These are phyloP conservation scores for Trichophyton simii DNA, from an alignment of 2,329 filamentous ascomycete species.

Conservation along the genomic window DNA sequence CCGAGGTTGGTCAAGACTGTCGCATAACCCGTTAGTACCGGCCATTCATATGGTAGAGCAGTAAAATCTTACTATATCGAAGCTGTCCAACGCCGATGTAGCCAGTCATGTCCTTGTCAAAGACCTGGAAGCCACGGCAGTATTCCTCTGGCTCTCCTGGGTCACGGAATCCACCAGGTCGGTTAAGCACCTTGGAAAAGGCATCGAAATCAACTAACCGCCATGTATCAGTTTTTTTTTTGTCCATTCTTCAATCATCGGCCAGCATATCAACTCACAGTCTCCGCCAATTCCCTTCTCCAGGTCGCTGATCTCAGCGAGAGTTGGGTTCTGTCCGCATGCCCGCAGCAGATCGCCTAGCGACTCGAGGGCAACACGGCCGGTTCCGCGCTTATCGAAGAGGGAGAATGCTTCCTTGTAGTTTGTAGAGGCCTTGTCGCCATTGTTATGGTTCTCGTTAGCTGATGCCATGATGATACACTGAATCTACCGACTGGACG, in stretches of 20 bases:
- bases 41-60: background rate
- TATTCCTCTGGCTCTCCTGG: slow-evolving; percentile 97
- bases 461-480: slow-evolving; percentile 1
- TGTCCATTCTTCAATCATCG: background rate
- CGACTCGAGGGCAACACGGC: slow-evolving; percentile 72
- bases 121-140: slow-evolving; percentile 96
- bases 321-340: slow-evolving; percentile 94
- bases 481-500: background rate
- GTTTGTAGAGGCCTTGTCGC: slow-evolving; percentile 65
- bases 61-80: slow-evolving; percentile 56
- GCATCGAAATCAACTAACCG: slow-evolving; percentile 85
- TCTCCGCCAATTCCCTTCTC: slow-evolving; percentile 83
- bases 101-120: slow-evolving; percentile 97
- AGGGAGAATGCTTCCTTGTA: slow-evolving; percentile 99
- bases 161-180: slow-evolving; percentile 94
- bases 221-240: slow-evolving; percentile 1
- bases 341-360: slow-evolving; percentile 90
- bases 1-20: slow-evolving; percentile 85
- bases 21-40: background rate
- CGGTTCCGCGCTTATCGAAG: slow-evolving; percentile 98
- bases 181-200: slow-evolving; percentile 92
- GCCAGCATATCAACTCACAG: slow-evolving; percentile 50
- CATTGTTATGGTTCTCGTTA: slow-evolving; percentile 14
- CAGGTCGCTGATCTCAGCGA: slow-evolving; percentile 82
- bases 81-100: slow-evolving; percentile 97